phyloP scores from a whole-genome alignment of 257 asterid genomes.

The Oldenlandia corymbosa region DNA sequence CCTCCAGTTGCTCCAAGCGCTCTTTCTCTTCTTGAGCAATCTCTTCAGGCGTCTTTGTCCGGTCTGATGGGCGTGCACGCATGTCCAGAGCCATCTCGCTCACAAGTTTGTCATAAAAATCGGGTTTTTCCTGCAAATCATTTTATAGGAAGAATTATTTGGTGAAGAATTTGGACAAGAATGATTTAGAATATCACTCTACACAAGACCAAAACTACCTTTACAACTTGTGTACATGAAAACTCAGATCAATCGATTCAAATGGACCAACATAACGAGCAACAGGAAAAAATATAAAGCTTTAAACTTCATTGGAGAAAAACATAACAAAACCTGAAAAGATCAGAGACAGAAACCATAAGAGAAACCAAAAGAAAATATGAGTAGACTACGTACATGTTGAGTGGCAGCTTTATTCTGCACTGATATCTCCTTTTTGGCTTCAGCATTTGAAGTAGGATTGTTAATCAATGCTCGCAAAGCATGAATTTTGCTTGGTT shows the following conservation, averaged over 20 bases:
- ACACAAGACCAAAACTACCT: background rate
- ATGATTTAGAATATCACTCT: background rate
- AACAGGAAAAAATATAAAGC: background rate
- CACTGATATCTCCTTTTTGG: constrained; percentile 29
- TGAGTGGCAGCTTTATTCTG: constrained; percentile 31
- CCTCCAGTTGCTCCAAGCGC: constrained; percentile 84
- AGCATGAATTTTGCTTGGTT: constrained; percentile 74
- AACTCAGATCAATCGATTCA: background rate
- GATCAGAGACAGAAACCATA: background rate
- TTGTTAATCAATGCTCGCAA: constrained; percentile 58
- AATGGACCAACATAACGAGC: background rate
- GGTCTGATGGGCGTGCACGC: constrained; percentile 90
- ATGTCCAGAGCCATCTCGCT: constrained; percentile 75
- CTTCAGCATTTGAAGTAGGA: constrained; percentile 34
- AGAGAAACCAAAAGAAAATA: background rate
- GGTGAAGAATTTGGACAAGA: background rate
- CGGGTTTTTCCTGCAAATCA: constrained; percentile 69
- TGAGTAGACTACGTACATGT: constrained; percentile 31
- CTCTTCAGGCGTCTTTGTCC: constrained; percentile 90
- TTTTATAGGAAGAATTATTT: constrained; percentile 6
- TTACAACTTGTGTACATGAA: background rate
- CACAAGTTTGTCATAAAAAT: constrained; percentile 61
- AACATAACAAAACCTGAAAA: background rate
- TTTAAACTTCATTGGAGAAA: background rate
- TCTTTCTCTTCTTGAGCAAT: constrained; percentile 96